Percentiles rank a stretch among this genome's conserved stretches.
These are phyloP conservation scores for Saccharomycopsis sp. DNA, from an alignment of 805 yeast genomes.

Conservation along the genomic window DNA sequence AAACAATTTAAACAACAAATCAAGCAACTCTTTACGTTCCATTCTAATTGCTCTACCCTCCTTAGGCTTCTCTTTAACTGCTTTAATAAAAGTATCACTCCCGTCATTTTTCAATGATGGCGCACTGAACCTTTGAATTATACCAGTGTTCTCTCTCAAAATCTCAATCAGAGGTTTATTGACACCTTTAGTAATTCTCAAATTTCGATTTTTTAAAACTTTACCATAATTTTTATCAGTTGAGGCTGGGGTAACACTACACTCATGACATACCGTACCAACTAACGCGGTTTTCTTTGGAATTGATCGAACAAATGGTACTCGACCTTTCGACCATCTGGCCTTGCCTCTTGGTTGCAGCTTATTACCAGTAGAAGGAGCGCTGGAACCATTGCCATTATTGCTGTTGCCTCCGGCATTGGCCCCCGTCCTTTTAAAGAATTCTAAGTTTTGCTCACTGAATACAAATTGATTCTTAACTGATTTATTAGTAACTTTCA, in stretches of 20 bases:
- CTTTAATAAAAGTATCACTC: constrained; percentile 31
- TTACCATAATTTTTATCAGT: constrained; percentile 63
- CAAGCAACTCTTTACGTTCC: constrained; percentile 88
- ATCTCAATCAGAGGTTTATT: constrained; percentile 46
- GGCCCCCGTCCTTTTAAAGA: constrained; percentile 31
- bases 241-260: constrained; percentile 77
- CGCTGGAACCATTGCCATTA: constrained; percentile 24
- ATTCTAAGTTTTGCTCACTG: constrained; percentile 69
- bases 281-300: constrained; percentile 80
- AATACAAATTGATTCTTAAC: constrained; percentile 85
- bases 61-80: constrained; percentile 40
- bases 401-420: constrained; percentile 33
- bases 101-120: constrained; percentile 72
- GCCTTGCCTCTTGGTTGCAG: constrained; percentile 8
- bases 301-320: constrained; percentile 82
- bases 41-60: constrained; percentile 91
- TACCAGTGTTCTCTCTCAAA: constrained; percentile 77
- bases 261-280: constrained; percentile 90
- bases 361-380: neutral
- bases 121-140: constrained; percentile 29
- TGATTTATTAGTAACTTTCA: constrained; percentile 66
- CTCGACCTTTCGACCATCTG: constrained; percentile 22
- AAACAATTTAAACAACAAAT: constrained; percentile 77
- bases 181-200: constrained; percentile 41
- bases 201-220: constrained; percentile 50